Conservation (phyloP, 768 basidiomycete species). For the Mycena capillaripes region DNA sequence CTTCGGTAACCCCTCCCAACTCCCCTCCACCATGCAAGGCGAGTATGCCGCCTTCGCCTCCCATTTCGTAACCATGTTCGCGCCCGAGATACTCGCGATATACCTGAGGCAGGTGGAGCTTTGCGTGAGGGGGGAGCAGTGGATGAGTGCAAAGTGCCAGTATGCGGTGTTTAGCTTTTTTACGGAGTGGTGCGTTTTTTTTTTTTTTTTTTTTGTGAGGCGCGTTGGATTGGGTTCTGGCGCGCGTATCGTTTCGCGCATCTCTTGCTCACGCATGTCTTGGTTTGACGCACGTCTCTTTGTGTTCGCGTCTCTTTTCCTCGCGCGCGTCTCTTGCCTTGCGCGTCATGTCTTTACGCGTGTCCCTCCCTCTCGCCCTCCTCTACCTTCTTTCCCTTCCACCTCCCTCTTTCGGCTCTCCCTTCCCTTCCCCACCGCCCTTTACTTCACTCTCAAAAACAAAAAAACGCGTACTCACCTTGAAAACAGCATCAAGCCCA, state of each 20-base stretch:
- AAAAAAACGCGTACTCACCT: no score
- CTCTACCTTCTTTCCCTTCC: no score
- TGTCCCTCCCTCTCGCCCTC: no score
- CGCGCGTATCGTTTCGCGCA: no score
- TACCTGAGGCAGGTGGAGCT: conserved; percentile 82
- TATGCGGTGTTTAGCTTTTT: conserved; percentile 90
- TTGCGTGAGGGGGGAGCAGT: conserved; percentile 79
- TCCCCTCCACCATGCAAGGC: conserved; percentile 78
- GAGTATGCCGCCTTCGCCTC: conserved; percentile 81
- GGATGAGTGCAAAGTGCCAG: conserved; percentile 88
- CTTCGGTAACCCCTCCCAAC: conserved; percentile 90
- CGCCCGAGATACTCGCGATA: conserved; percentile 88
- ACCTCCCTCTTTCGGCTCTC: neutral
- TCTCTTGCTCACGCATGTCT: no score
- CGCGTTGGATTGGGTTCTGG: no score
- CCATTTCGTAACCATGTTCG: conserved; percentile 83
- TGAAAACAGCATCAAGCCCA: conserved; percentile 94
- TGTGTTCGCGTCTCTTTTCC: neutral
- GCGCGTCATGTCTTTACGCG: no score
- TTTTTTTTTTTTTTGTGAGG: no score
- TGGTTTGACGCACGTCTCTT: no score
- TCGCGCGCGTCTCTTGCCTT: no score
- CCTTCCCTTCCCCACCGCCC: neutral
- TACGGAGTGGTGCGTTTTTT: conserved; percentile 88
- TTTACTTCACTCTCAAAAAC: neutral